Evolutionary conservation across 2,329 filamentous ascomycete species (phyloP).

Genomic region (Pseudocercospora pini-densiflorae): DNA sequence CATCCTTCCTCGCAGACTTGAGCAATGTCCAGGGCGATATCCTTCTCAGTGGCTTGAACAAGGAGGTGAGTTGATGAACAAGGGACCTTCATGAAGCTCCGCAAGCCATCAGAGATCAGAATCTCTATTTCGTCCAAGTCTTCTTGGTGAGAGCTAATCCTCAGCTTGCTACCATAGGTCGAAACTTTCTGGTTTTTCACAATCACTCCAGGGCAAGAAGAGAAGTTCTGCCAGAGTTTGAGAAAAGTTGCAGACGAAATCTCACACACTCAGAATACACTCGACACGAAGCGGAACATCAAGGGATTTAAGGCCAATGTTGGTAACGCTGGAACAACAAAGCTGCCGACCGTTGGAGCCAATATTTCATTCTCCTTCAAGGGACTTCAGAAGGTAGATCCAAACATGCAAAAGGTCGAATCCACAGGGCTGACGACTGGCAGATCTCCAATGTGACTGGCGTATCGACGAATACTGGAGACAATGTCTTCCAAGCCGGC

Average conservation of each 20-base stretch:
- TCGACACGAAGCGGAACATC: constrained; percentile 29
- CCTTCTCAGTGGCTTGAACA: constrained; percentile 34
- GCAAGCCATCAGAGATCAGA: no score
- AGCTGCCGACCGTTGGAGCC: constrained; percentile 29
- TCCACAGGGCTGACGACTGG: not conserved
- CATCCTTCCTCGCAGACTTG: constrained; percentile 20
- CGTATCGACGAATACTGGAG: constrained; percentile 37
- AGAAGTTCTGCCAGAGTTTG: constrained; percentile 30
- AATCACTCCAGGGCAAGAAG: constrained; percentile 25
- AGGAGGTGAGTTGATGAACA: constrained; percentile 14
- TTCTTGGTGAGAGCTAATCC: not conserved
- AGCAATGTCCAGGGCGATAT: constrained; percentile 38
- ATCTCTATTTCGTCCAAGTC: not conserved
- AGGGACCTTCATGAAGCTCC: no score
- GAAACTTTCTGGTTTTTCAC: constrained; percentile 38
- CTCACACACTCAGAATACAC: constrained; percentile 28
- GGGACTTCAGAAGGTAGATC: constrained; percentile 33
- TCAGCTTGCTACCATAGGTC: not conserved
- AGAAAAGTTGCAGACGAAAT: constrained; percentile 29
- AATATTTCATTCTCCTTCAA: constrained; percentile 37
- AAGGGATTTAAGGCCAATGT: constrained; percentile 24
- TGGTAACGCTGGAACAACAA: constrained; percentile 12
- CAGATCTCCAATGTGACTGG: constrained; percentile 36
- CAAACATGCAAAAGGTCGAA: no score
- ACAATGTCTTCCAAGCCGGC: constrained; percentile 41